A percentile compares a stretch with the other conserved stretches of the same genome.
Conservation (phyloP, 2,329 filamentous ascomycete species). For the Ascochyta viciae-villosae region DNA sequence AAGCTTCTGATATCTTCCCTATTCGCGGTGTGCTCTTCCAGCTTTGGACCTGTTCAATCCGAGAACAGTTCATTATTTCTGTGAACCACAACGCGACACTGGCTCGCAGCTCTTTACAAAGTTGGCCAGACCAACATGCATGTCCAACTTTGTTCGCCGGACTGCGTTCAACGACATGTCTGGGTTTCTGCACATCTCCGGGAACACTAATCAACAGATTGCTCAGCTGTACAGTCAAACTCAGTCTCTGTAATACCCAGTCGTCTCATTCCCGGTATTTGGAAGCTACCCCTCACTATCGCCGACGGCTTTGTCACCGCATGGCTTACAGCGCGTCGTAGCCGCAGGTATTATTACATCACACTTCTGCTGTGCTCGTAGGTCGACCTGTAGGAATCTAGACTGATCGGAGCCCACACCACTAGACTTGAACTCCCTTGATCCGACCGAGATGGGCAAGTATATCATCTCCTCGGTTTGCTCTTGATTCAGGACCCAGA, state of each 20-base stretch:
- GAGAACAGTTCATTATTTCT: too few relatives aligned
- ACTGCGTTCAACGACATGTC: too few relatives aligned
- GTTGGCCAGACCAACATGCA: too few relatives aligned
- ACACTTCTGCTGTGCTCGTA: not conserved
- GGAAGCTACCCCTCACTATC: constrained; percentile 16
- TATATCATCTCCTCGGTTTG: constrained; percentile 1
- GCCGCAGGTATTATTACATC: not conserved
- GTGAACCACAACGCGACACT: too few relatives aligned
- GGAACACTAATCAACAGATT: too few relatives aligned
- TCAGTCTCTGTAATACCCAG: not conserved
- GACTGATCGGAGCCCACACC: not conserved
- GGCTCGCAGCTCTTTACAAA: too few relatives aligned
- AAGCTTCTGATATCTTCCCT: too few relatives aligned
- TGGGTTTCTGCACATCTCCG: too few relatives aligned
- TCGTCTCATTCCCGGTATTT: constrained; percentile 7
- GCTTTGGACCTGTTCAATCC: too few relatives aligned
- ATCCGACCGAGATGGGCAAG: constrained; percentile 11
- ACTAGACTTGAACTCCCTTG: not conserved
- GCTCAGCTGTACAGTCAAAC: not conserved
- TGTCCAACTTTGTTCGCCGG: too few relatives aligned
- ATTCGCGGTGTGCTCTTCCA: too few relatives aligned
- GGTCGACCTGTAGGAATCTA: not conserved
- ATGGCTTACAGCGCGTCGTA: not conserved
- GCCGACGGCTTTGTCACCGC: constrained; percentile 10
- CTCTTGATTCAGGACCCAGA: too few relatives aligned